phyloP scores from a whole-genome alignment of 306 rosid species.

The Prinsepia uniflora region DNA sequence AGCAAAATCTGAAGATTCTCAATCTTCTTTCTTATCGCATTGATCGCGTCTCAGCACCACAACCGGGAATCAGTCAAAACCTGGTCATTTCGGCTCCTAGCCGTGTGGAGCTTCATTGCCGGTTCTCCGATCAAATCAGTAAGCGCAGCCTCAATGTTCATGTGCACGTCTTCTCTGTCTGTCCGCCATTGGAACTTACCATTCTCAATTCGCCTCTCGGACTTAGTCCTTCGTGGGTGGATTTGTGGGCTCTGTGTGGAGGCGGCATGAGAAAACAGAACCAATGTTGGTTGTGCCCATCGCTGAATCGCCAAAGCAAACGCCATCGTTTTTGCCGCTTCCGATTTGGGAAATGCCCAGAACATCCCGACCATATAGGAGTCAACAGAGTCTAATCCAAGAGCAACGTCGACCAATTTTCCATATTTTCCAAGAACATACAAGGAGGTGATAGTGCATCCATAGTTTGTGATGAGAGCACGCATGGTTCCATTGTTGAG shows the following conservation, averaged over 20 bases:
- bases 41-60: slow-evolving; percentile 91
- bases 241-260: too few relatives aligned
- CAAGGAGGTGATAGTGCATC: slow-evolving; percentile 89
- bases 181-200: slow-evolving; percentile 89
- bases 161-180: slow-evolving; percentile 86
- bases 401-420: slow-evolving; percentile 76
- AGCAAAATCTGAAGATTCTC: slow-evolving; percentile 64
- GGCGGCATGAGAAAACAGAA: too few relatives aligned
- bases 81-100: slow-evolving; percentile 92
- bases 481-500: slow-evolving; percentile 80
- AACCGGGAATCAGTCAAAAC: slow-evolving; percentile 67
- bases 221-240: too few relatives aligned
- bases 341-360: too few relatives aligned
- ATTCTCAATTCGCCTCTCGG: slow-evolving; percentile 59
- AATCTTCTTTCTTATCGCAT: slow-evolving; percentile 46
- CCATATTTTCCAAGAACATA: slow-evolving; percentile 79
- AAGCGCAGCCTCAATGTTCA: slow-evolving; percentile 95
- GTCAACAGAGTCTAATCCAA: slow-evolving; percentile 83
- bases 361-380: slow-evolving; percentile 89
- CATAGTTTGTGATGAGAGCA: slow-evolving; percentile 63
- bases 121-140: slow-evolving; percentile 92
- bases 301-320: too few relatives aligned
- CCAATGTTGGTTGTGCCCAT: too few relatives aligned
- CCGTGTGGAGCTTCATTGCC: slow-evolving; percentile 90
- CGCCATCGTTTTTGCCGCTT: too few relatives aligned